These are phyloP conservation scores for Fusarium fujikuroi DNA, from an alignment of 2,329 filamentous ascomycete genomes.

Conservation along the genomic window DNA sequence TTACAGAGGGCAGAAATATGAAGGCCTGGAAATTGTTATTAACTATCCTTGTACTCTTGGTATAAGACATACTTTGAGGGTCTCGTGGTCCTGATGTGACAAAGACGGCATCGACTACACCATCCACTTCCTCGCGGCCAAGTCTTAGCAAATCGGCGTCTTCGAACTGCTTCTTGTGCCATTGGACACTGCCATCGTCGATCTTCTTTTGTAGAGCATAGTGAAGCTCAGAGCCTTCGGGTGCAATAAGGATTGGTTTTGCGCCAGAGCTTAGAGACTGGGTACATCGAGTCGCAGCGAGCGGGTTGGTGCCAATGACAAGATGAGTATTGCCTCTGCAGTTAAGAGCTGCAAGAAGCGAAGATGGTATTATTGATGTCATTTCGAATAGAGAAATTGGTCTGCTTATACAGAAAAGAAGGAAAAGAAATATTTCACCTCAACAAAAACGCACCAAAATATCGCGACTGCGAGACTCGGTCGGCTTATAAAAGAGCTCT, in stretches of 20 bases:
- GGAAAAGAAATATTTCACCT: neutral
- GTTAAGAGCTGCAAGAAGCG: slow-evolving; percentile 78
- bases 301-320: slow-evolving; percentile 84
- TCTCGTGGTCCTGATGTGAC: slow-evolving; percentile 71
- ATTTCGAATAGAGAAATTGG: neutral
- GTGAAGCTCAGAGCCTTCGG: slow-evolving; percentile 69
- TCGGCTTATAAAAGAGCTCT: slow-evolving; percentile 32
- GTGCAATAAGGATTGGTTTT: slow-evolving; percentile 80
- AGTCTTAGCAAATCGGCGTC: slow-evolving; percentile 78
- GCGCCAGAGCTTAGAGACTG: slow-evolving; percentile 87
- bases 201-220: slow-evolving; percentile 70
- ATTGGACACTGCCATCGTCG: slow-evolving; percentile 72
- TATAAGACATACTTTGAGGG: slow-evolving; percentile 49
- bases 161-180: slow-evolving; percentile 73
- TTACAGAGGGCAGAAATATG: slow-evolving; percentile 81
- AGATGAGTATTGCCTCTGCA: slow-evolving; percentile 80
- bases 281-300: slow-evolving; percentile 84
- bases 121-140: slow-evolving; percentile 81
- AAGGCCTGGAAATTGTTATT: slow-evolving; percentile 55
- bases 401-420: slow-evolving; percentile 17
- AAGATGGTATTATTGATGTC: slow-evolving; percentile 40
- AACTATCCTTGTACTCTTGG: neutral
- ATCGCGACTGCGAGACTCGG: slow-evolving; percentile 28
- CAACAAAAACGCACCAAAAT: neutral
- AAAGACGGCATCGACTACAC: slow-evolving; percentile 91